A percentile compares a stretch with the other conserved stretches of the same genome.
These are phyloP conservation scores for Ophiostoma sp. DNA, from an alignment of 2,329 filamentous ascomycete genomes.

Conservation along the genomic window DNA sequence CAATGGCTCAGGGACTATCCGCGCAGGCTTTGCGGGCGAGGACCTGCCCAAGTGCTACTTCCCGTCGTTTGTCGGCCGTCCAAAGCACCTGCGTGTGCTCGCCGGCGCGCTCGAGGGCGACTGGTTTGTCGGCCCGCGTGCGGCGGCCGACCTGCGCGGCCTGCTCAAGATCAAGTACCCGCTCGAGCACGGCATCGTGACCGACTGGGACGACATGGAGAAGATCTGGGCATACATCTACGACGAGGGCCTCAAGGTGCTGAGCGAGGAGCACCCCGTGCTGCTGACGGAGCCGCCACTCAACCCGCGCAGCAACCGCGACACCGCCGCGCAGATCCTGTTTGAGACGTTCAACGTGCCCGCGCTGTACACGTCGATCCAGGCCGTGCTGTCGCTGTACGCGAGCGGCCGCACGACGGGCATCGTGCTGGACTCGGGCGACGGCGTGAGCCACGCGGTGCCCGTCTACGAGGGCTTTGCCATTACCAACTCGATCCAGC, in stretches of 20 bases:
- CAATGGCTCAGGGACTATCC: conserved; percentile 96
- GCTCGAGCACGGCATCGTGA: conserved; percentile 95
- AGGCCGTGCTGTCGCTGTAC: conserved; percentile 93
- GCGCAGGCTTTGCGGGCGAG: conserved; percentile 93
- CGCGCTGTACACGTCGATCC: conserved; percentile 91
- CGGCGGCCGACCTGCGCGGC: conserved; percentile 81
- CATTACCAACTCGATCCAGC: conserved; percentile 88
- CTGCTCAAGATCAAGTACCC: conserved; percentile 94
- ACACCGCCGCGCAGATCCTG: conserved; percentile 92
- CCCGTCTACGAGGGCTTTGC: conserved; percentile 98
- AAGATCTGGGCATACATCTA: conserved; percentile 99
- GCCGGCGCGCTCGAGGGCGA: conserved; percentile 96
- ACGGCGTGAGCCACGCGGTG: conserved; percentile 94
- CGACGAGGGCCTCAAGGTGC: conserved; percentile 87
- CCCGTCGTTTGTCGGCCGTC: conserved; percentile 91
- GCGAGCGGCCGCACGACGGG: conserved; percentile 93
- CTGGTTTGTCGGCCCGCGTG: conserved; percentile 88
- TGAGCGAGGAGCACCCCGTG: conserved; percentile 98
- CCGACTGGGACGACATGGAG: conserved; percentile 99
- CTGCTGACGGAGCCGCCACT: conserved; percentile 92
- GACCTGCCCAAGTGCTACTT: conserved; percentile 96
- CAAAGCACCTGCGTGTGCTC: conserved; percentile 89
- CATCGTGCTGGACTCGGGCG: conserved; percentile 89
- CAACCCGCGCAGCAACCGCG: conserved; percentile 91
- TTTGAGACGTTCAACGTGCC: conserved; percentile 99